Evolutionary conservation across 208 protist genomes (phyloP), one percentile per base, ranked within the genome.

Genomic region (Spongospora subterranea): DNA sequence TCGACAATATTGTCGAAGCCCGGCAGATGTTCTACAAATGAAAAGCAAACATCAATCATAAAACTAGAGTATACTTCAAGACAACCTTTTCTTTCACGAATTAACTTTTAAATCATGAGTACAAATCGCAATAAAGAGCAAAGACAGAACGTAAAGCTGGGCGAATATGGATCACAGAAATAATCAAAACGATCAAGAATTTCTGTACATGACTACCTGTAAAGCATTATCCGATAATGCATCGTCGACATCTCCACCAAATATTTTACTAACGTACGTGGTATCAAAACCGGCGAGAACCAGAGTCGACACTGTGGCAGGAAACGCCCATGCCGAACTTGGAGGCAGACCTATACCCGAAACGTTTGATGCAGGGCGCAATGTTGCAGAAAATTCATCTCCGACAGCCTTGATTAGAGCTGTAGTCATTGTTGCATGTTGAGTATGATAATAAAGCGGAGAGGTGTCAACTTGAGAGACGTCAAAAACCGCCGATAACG

Each of bases 401-500:
- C 13, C 24, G 6, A 24, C 50, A 29, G 50, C 6, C 13, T 60
- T 60, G 24, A 60, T 60, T n/a, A n/a, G n/a, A 29, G 50, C 50
- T 6, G 50, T 60, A 29, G 50, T 60, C 6, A 60, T 6, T 24
- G 50, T 82, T 20, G 6, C 35, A n/a, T 6, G 17, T 6, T 6
- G 6, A 6, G 71, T 82, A 43, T 82, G 71, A 13, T 40, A 35
- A 82, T 82, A 82, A 82, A 82, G n/a, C n/a, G 71, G 71, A 35
- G 6, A 6, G 40, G 71, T 40, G 50, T 24, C 50, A 60, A 82
- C 71, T 82, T 82, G 71, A 35, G n/a, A 43, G 35, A 82, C n/a
- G 17, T 82, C 71, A n/a, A 82, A 40, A n/a, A 82, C 13, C 6
- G 17, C 17, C 35, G 71, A 82, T 35, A 6, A 6, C n/a, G n/a